Conservation (phyloP, 169 alveolate genomes). For the Plasmodium inui region DNA sequence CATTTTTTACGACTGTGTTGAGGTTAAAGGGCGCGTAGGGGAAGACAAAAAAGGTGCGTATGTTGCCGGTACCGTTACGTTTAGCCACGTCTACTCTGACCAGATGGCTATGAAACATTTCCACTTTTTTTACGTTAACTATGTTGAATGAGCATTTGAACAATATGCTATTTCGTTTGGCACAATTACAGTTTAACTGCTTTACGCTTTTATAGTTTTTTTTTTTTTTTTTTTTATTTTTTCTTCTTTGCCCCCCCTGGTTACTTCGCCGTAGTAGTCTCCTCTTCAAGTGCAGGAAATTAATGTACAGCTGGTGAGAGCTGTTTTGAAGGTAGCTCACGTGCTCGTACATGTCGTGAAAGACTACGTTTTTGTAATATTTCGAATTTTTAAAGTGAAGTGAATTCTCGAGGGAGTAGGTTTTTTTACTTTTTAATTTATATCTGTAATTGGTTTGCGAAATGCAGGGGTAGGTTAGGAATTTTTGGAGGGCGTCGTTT, state of each 20-base stretch:
- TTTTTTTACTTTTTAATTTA: conserved; percentile 34
- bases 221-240: conserved; percentile 17
- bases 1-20: background rate
- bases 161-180: conserved; percentile 17
- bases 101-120: conserved; percentile 47
- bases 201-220: background rate
- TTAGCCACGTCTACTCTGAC: conserved; percentile 23
- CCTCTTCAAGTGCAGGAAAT: background rate
- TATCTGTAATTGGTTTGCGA: conserved; percentile 64
- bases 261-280: conserved; percentile 1
- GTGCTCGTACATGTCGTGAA: conserved; percentile 32
- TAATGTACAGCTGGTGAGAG: conserved; percentile 21
- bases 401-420: conserved; percentile 9
- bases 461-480: conserved; percentile 37
- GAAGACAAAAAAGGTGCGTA: conserved; percentile 17
- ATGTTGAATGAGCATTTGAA: background rate
- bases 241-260: background rate
- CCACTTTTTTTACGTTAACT: conserved; percentile 23
- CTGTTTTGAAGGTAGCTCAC: conserved; percentile 22
- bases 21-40: conserved; percentile 43
- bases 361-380: conserved; percentile 25
- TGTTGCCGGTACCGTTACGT: background rate
- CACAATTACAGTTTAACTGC: background rate
- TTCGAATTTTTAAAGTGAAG: conserved; percentile 20
- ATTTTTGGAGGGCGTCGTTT: background rate